phyloP scores from a whole-genome alignment of 2,329 filamentous ascomycete species.

The Sordariomycetes sp. region DNA sequence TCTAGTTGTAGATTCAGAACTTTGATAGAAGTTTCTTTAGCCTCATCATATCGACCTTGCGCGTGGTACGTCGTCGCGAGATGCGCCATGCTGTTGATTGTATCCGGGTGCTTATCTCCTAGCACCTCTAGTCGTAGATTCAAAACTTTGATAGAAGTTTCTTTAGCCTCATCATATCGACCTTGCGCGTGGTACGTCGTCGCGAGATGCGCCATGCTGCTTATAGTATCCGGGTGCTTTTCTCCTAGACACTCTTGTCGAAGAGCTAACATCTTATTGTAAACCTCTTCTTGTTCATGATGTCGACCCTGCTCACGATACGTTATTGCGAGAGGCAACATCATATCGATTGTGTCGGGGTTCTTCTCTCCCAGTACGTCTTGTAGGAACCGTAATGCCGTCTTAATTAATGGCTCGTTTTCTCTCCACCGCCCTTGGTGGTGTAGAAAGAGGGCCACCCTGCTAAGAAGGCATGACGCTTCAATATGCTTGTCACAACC shows the following conservation, averaged over 20 bases:
- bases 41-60: slow-evolving; percentile 1
- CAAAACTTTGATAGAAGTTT: neutral
- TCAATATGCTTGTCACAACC: slow-evolving; percentile 7
- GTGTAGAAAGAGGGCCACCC: slow-evolving; percentile 12
- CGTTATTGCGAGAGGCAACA: neutral
- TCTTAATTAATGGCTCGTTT: slow-evolving; percentile 12
- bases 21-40: neutral
- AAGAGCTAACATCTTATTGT: neutral
- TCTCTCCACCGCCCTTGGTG: slow-evolving; percentile 13
- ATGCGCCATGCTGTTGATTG: slow-evolving; percentile 9
- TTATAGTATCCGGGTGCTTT: slow-evolving; percentile 4
- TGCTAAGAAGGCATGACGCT: slow-evolving; percentile 6
- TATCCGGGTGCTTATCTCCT: neutral
- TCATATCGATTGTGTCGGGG: neutral
- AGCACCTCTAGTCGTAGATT: slow-evolving; percentile 1
- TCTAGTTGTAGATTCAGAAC: neutral
- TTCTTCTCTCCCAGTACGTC: slow-evolving; percentile 9
- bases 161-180: slow-evolving; percentile 5
- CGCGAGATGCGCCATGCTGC: slow-evolving; percentile 12
- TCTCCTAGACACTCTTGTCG: neutral
- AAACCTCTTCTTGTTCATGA: neutral
- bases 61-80: slow-evolving; percentile 8
- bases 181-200: slow-evolving; percentile 2
- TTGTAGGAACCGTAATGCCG: slow-evolving; percentile 7
- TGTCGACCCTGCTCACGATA: neutral